These are phyloP conservation scores for Xylaria sp. DNA, from an alignment of 2,329 filamentous ascomycete genomes.

Conservation along the genomic window DNA sequence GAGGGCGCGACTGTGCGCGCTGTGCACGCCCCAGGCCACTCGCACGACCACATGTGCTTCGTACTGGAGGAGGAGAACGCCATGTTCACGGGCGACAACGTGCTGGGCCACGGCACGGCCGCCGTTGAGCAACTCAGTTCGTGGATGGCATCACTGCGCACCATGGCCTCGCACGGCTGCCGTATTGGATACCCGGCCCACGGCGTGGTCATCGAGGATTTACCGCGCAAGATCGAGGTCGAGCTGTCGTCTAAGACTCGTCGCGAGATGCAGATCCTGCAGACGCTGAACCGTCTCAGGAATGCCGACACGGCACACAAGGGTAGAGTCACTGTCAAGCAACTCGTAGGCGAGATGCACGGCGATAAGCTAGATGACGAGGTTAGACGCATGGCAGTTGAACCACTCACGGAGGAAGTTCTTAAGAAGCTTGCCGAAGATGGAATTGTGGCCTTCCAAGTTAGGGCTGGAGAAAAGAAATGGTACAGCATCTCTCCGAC, in stretches of 20 bases:
- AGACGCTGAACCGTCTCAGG: constrained; percentile 59
- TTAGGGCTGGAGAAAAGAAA: constrained; percentile 51
- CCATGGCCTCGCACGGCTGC: constrained; percentile 70
- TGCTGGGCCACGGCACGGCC: constrained; percentile 84
- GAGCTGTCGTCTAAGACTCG: constrained; percentile 83
- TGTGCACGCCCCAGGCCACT: constrained; percentile 70
- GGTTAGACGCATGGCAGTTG: constrained; percentile 52
- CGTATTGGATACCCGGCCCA: constrained; percentile 86
- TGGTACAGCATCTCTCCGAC: constrained; percentile 48
- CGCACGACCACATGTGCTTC: constrained; percentile 82
- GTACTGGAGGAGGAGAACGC: constrained; percentile 79
- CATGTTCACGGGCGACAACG: constrained; percentile 88
- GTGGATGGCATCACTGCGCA: constrained; percentile 11
- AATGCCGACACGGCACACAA: not conserved
- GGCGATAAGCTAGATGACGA: constrained; percentile 53
- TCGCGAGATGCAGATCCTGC: constrained; percentile 80
- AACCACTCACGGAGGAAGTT: constrained; percentile 58
- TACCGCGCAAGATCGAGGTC: constrained; percentile 76
- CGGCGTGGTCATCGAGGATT: constrained; percentile 78
- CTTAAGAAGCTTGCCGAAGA: constrained; percentile 58
- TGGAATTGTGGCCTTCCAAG: constrained; percentile 55
- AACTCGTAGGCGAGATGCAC: constrained; percentile 58
- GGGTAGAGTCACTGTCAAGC: constrained; percentile 52
- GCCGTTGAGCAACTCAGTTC: constrained; percentile 78
- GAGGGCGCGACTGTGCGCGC: constrained; percentile 52